Conservation (phyloP, 768 basidiomycete species). For the Russula abietina region DNA sequence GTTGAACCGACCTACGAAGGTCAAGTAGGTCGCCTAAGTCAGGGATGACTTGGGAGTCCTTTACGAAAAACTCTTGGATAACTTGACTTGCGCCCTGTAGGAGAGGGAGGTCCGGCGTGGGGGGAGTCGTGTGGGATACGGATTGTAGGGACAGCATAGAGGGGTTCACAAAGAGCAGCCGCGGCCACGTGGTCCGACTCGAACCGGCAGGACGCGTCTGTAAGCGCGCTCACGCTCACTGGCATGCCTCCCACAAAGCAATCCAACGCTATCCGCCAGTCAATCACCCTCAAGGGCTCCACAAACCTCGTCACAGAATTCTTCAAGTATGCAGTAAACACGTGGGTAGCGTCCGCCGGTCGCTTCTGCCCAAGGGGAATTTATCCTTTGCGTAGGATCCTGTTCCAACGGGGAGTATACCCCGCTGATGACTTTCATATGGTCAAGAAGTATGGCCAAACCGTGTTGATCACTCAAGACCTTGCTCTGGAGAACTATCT, state of each 20-base stretch:
- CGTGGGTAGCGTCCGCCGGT: slow-evolving; percentile 46
- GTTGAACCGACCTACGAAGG: slow-evolving; percentile 38
- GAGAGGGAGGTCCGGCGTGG: slow-evolving; percentile 50
- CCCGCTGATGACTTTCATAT: slow-evolving; percentile 98
- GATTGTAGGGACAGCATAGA: too few species aligned
- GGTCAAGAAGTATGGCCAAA: slow-evolving; percentile 99
- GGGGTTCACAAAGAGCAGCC: not conserved
- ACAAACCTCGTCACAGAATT: slow-evolving; percentile 93
- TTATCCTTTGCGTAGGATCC: slow-evolving; percentile 50
- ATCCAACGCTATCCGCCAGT: slow-evolving; percentile 48
- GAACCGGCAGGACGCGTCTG: not conserved
- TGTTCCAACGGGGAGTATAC: slow-evolving; percentile 96
- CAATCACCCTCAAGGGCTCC: slow-evolving; percentile 93
- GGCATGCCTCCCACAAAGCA: slow-evolving; percentile 42
- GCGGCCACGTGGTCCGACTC: not conserved
- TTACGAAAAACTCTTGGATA: slow-evolving; percentile 60
- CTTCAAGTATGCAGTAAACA: slow-evolving; percentile 99
- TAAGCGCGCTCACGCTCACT: not conserved
- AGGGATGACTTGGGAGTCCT: slow-evolving; percentile 69
- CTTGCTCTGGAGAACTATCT: slow-evolving; percentile 90
- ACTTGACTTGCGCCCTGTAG: slow-evolving; percentile 63
- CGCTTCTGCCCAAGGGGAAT: not conserved
- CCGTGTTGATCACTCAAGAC: slow-evolving; percentile 91
- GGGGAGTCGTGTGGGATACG: slow-evolving; percentile 21
- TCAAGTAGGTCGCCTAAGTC: slow-evolving; percentile 66